These are phyloP conservation scores for Silene noctiflora DNA, from an alignment of 179 eudicot genomes.

Conservation along the genomic window DNA sequence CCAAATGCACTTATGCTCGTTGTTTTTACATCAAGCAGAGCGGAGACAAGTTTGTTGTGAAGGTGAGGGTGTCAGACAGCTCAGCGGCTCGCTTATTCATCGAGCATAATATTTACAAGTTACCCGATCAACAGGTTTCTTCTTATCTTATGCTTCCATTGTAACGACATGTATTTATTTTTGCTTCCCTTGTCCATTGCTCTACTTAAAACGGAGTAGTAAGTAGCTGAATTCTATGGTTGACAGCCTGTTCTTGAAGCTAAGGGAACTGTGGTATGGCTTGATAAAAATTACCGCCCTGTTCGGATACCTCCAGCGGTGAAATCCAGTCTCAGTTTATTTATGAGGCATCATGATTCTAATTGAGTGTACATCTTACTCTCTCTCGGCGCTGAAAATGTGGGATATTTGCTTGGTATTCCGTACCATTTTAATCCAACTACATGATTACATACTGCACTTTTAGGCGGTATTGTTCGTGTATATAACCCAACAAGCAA, in stretches of 20 bases:
- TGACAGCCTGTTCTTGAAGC: constrained; percentile 80
- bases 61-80: constrained; percentile 59
- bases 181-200: not conserved
- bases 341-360: constrained; percentile 40
- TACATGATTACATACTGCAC: not conserved
- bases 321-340: constrained; percentile 57
- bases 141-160: not conserved
- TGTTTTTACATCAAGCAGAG: constrained; percentile 42
- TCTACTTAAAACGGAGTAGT: constrained; percentile 4
- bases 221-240: constrained; percentile 21
- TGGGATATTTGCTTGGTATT: not conserved
- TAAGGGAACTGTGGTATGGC: constrained; percentile 82
- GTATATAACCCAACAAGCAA: no score
- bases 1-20: constrained; percentile 11
- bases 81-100: constrained; percentile 78
- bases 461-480: no score
- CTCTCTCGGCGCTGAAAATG: not conserved
- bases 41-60: constrained; percentile 75
- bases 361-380: constrained; percentile 22
- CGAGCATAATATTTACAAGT: constrained; percentile 73
- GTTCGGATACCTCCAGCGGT: constrained; percentile 69
- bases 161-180: not conserved
- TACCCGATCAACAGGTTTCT: constrained; percentile 69
- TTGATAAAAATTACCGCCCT: constrained; percentile 78
- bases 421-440: not conserved